Evolutionary conservation across 768 basidiomycete species (phyloP), one percentile per base, ranked within the genome.

Genomic region (Mycena kentingensis): DNA sequence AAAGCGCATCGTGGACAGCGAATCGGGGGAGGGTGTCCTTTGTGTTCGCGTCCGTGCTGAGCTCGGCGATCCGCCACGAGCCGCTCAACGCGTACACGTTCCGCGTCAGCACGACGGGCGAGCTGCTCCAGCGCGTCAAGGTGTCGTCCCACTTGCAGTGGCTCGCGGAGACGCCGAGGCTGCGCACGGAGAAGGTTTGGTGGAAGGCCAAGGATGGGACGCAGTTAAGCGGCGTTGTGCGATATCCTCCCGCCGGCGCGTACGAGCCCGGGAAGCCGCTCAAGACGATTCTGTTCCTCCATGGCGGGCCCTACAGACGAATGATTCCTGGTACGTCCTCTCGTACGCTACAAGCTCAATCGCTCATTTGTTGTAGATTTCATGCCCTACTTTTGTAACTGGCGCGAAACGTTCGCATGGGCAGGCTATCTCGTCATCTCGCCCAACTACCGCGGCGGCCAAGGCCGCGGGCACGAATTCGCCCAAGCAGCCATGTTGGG

Each of bases 341-440:
- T 5, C 28, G n/a, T 24, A 18, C 39, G n/a, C 27, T 29, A 15
- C n/a, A 27, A 15, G 26, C 19, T 22, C 10, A 1, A 16, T 39
- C 11, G 24, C 15, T 44, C 26, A 16, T 52, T 5, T 12, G 8
- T 18, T 38, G 12, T 41, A 71, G 71, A 73, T 58, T 73, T 70
- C 54, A 73, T 73, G 71, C 70, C 69, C 22, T 71, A 73, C 41
- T 70, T 70, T 52, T 69, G 70, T 54, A 70, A 70, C 52, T 73
- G 71, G 71, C 64, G 71, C 11, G 71, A 73, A 37, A 51, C 70
- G 31, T 57, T 70, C 16, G 68, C 70, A 5, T 67, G 63, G 47
- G 64, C 67, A 11, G 71, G 71, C 27, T 73, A 69, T 51, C 60
- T 73, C 15, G 68, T 70, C 0, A 61, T 73, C 26, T 73, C 68